Base-by-base conservation (phyloP, 352 stramenopile species). In the Phytophthora sojae region DNA sequence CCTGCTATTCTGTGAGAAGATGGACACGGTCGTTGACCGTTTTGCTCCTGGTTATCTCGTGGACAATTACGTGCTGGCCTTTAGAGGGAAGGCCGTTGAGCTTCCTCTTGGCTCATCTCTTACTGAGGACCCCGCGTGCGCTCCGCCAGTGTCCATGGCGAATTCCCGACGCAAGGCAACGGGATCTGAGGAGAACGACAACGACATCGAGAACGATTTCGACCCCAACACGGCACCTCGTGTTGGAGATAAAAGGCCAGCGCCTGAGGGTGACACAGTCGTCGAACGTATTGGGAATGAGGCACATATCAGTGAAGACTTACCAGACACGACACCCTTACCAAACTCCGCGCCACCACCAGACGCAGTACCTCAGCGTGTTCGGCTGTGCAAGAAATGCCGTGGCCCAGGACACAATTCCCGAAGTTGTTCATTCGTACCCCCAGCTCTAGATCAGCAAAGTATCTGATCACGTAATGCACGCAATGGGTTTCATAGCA, bases 341-440 rank as follows among this genome's bases (percentile, higher is more conserved):
- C 5, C 53, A 69, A 30, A 60, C 66, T 1, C 35, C 14, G 35
- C 17, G 14, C 35, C 35, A 15, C 35, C 35, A 17, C 35, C 35
- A 44, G 35, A 17, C 2, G 17, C 25, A 59, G 57, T 50, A 35
- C 69, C 59, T 19, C 55, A 57, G 29, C 72, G 73, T 26, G 30
- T 80, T 55, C 65, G 75, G n/a, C 67, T 84, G 23, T 90, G 82
- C 59, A 82, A 77, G 49, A 81, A 81, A 39, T 90, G 82, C 58
- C 80, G 81, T 14, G 45, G 54, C 7, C 52, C 67, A 25, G 82
- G 82, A 17, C 82, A 90, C 61, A 90, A 90, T 62, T 67, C 74
- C 15, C 67, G 82, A 25, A 90, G 82, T 56, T 90, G 82, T 56
- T 73, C 79, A 9, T 73, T 68, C 7, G 37, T 68, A 19, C n/a